phyloP scores from a whole-genome alignment of 2,329 filamentous ascomycete species.

The Alternaria consortialis region DNA sequence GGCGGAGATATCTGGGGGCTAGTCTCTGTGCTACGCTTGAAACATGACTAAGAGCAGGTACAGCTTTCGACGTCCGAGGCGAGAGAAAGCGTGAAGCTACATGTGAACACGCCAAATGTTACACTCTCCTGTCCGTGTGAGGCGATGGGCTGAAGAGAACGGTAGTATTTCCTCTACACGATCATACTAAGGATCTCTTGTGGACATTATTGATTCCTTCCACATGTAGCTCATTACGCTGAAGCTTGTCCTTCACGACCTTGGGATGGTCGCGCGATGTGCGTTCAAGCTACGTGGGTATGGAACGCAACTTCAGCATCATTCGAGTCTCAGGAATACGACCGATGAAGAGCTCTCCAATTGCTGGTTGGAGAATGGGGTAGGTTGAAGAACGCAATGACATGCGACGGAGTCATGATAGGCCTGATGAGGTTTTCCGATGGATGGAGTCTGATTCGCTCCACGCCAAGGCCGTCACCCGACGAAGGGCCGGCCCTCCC shows the following conservation, averaged over 20 bases:
- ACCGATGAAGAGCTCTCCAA: not conserved
- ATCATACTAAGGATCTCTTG: not conserved
- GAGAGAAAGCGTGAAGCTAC: not conserved
- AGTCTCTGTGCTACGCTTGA: slow-evolving; percentile 23
- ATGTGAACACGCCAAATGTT: not conserved
- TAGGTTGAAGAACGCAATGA: not conserved
- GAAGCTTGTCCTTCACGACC: not conserved
- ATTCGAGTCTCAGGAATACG: not conserved
- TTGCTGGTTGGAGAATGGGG: not conserved
- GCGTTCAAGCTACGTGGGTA: not conserved
- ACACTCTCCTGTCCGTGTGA: not conserved
- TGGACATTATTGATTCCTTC: not conserved
- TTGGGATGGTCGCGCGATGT: not conserved
- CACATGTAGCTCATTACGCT: not conserved
- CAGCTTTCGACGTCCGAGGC: not conserved
- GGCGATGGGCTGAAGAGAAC: not conserved
- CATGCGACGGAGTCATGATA: slow-evolving; percentile 1
- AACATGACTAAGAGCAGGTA: slow-evolving; percentile 16
- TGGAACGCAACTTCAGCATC: not conserved
- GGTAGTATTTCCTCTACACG: not conserved
- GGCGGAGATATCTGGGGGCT: slow-evolving; percentile 38
- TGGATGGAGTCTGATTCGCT: slow-evolving; percentile 11
- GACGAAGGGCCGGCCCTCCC: slow-evolving; percentile 39
- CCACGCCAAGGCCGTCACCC: slow-evolving; percentile 26
- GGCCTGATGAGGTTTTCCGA: slow-evolving; percentile 12